Evolutionary conservation across 2,329 filamentous ascomycete species (phyloP).

Genomic region (Exserohilum rostratum): DNA sequence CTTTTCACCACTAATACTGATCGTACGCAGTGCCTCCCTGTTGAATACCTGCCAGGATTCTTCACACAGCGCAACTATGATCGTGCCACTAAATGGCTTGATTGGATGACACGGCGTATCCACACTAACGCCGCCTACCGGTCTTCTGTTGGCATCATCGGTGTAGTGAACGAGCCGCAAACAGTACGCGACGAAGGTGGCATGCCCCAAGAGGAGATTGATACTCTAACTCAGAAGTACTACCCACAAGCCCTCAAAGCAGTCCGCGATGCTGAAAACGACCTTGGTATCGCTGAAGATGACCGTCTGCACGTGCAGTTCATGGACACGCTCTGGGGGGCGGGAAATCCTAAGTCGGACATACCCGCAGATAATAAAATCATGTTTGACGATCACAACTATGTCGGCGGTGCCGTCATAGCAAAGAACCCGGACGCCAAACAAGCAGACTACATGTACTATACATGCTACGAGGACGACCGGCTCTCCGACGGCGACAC

Average conservation of each 20-base stretch:
- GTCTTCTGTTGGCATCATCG: constrained; percentile 62
- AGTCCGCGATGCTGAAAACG: constrained; percentile 58
- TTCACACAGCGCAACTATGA: constrained; percentile 64
- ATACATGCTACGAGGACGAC: constrained; percentile 57
- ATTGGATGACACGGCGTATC: constrained; percentile 61
- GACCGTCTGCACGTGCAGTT: constrained; percentile 62
- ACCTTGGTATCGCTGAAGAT: constrained; percentile 50
- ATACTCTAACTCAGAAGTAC: constrained; percentile 40
- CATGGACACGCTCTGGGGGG: constrained; percentile 62
- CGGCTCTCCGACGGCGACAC: constrained; percentile 44
- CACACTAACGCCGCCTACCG: constrained; percentile 57
- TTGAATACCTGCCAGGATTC: constrained; percentile 55
- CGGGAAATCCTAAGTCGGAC: constrained; percentile 59
- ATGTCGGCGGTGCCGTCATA: constrained; percentile 54
- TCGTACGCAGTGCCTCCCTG: constrained; percentile 27
- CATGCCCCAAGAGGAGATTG: constrained; percentile 35
- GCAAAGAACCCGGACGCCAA: constrained; percentile 44
- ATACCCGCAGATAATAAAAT: constrained; percentile 52
- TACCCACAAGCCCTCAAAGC: constrained; percentile 56
- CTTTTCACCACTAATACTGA: neutral
- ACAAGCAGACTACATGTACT: constrained; percentile 56
- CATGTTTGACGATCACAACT: constrained; percentile 65
- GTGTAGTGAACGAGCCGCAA: constrained; percentile 64
- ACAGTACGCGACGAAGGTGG: constrained; percentile 14
- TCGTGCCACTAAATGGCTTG: constrained; percentile 61